These are phyloP conservation scores for Ettlia oleoabundans DNA, from an alignment of 139 green algal genomes.

Conservation along the genomic window DNA sequence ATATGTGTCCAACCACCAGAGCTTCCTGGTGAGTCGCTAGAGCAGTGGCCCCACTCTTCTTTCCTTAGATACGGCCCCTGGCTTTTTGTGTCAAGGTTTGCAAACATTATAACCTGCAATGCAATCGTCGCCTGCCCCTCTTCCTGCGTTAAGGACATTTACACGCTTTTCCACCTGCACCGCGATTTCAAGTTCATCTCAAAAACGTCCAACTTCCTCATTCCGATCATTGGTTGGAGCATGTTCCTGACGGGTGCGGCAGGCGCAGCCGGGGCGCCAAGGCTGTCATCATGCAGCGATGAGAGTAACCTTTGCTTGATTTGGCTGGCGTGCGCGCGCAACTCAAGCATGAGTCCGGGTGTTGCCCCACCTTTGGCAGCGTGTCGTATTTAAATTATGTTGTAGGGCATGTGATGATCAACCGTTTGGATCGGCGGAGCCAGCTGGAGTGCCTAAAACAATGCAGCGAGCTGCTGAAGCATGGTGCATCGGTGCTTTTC, in stretches of 20 bases:
- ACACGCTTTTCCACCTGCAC: slow-evolving; percentile 87
- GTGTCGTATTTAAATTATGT: background rate
- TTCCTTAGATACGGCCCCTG: too few species aligned
- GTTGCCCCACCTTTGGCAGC: background rate
- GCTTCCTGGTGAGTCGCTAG: slow-evolving; percentile 81
- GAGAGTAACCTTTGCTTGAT: background rate
- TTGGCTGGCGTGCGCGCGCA: background rate
- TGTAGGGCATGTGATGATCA: slow-evolving; percentile 64
- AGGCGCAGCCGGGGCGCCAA: too few species aligned
- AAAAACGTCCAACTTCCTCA: slow-evolving; percentile 96
- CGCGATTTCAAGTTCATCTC: slow-evolving; percentile 98
- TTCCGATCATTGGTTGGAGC: slow-evolving; percentile 97
- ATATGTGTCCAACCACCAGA: slow-evolving; percentile 97
- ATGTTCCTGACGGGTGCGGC: slow-evolving; percentile 97
- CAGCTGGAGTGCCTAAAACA: slow-evolving; percentile 90
- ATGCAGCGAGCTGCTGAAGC: slow-evolving; percentile 82
- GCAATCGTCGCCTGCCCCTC: background rate
- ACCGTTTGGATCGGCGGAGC: slow-evolving; percentile 87
- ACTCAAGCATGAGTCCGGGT: background rate
- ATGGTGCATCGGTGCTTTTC: slow-evolving; percentile 83
- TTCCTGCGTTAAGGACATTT: slow-evolving; percentile 81
- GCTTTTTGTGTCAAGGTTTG: background rate
- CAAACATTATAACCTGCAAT: background rate
- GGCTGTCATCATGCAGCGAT: background rate
- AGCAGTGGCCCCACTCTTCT: too few species aligned